Evolutionary conservation across 306 rosid species (phyloP), one percentile per base, ranked within the genome.

Genomic region (Fagus sylvatica): DNA sequence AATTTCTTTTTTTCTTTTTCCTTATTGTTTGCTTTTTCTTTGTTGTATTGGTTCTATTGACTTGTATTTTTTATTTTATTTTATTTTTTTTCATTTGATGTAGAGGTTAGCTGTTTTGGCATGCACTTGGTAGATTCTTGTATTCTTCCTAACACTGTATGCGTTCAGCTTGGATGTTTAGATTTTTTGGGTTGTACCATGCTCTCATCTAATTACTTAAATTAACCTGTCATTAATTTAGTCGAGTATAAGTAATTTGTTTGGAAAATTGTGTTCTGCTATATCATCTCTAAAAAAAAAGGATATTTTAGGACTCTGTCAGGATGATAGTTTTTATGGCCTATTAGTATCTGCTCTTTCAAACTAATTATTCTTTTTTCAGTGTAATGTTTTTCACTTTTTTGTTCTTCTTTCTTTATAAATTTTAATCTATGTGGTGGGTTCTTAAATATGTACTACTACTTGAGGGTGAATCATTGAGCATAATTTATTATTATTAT

Each of bases 381-480:
- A 10, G 37, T 10, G 65, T 4, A 66, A 53, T 53, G 46, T 2
- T 42, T 66, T 16, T 7, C 69, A 8, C 40, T 74, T 74, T 67
- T 5, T 61, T 33, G 65, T 32, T 53, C 5, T 6, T 73, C 37
- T 7, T 36, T 74, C n/a, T 5, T 46, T 68, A 6, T 62, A 71
- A 36, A 22, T 10, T 66, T 43, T 42, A 15, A 43, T 22, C 46
- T 67, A 37, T 46, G 10, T 49, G 33, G 5, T 7, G 64, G 17
- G 6, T 51, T 36, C 17, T 59, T 70, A 70, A 48, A 28, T 42
- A 30, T 30, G 46, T 64, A 61, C 40, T 40, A 66, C 67, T 34
- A 66, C 42, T 5, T 62, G 36, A 40, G 30, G 36, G 32, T 49
- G 53, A 71, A 40, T 56, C 66, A 39, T 69, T 75, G 79, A 78